A percentile compares a stretch with the other conserved stretches of the same genome.
Evolutionary conservation across 2,329 filamentous ascomycete genomes (phyloP).

Genomic region (Aspergillus sp.): DNA sequence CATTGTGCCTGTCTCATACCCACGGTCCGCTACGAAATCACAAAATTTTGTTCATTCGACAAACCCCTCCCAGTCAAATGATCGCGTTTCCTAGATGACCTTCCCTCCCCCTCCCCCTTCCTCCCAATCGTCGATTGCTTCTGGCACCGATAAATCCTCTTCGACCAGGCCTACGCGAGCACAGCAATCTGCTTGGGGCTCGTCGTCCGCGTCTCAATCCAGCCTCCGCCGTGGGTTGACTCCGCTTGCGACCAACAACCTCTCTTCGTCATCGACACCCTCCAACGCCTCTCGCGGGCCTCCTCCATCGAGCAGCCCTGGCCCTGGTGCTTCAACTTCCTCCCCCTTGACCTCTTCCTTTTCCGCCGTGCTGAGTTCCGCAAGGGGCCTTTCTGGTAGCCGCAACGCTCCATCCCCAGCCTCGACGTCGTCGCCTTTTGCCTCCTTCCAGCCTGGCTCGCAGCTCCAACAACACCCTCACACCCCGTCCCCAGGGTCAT

Average conservation of each 20-base stretch:
- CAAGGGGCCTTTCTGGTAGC: conserved; percentile 43
- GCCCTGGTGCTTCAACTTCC: conserved; percentile 41
- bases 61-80: conserved; percentile 39
- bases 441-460: conserved; percentile 46
- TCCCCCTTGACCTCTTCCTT: conserved; percentile 47
- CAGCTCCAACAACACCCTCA: conserved; percentile 46
- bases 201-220: conserved; percentile 46
- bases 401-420: conserved; percentile 47
- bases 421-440: conserved; percentile 48
- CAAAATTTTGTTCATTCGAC: conserved; percentile 27
- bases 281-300: conserved; percentile 37
- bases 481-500: conserved; percentile 46
- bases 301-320: conserved; percentile 42
- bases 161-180: conserved; percentile 36
- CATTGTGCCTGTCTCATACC: background rate
- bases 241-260: conserved; percentile 49
- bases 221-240: conserved; percentile 49
- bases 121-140: conserved; percentile 45
- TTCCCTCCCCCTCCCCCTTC: conserved; percentile 46
- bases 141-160: conserved; percentile 42
- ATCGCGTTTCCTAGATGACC: conserved; percentile 50
- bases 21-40: conserved; percentile 5
- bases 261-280: conserved; percentile 34
- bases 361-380: conserved; percentile 45
- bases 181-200: conserved; percentile 51